Conservation (phyloP, 345 rosid species). For the Nephelium lappaceum region DNA sequence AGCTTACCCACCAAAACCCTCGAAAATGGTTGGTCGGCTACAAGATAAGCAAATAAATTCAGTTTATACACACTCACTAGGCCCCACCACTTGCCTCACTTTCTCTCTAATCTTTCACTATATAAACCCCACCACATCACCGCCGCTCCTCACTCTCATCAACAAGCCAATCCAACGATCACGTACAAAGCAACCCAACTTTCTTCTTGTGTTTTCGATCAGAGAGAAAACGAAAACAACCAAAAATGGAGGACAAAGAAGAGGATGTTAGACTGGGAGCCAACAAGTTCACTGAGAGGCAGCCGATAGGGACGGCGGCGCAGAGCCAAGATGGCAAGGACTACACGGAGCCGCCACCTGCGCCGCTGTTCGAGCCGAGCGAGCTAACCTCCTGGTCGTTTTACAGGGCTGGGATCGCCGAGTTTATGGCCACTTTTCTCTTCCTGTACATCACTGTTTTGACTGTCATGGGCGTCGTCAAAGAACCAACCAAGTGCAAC, state of each 20-base stretch:
- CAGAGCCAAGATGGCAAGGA: slow-evolving; percentile 46
- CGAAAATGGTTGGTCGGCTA: slow-evolving; percentile 39
- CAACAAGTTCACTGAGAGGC: slow-evolving; percentile 55
- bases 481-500: slow-evolving; percentile 30
- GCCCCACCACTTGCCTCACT: slow-evolving; percentile 24
- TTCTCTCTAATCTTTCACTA: slow-evolving; percentile 8
- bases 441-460: slow-evolving; percentile 48
- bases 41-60: slow-evolving; percentile 17
- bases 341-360: slow-evolving; percentile 56
- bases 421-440: slow-evolving; percentile 55
- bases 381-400: slow-evolving; percentile 54
- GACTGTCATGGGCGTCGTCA: slow-evolving; percentile 59
- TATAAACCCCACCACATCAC: slow-evolving; percentile 16
- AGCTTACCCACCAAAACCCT: neutral
- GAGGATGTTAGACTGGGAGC: slow-evolving; percentile 64
- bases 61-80: slow-evolving; percentile 15
- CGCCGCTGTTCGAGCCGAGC: slow-evolving; percentile 42
- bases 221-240: neutral
- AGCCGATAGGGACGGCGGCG: slow-evolving; percentile 58
- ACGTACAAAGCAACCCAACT: neutral
- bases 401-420: slow-evolving; percentile 58
- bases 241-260: slow-evolving; percentile 46
- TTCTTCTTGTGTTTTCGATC: neutral
- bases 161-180: slow-evolving; percentile 6
- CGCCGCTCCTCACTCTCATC: neutral